A percentile compares a stretch with the other conserved stretches of the same genome.
These are phyloP conservation scores for Vigna hirtella DNA, from an alignment of 306 rosid genomes.

Conservation along the genomic window DNA sequence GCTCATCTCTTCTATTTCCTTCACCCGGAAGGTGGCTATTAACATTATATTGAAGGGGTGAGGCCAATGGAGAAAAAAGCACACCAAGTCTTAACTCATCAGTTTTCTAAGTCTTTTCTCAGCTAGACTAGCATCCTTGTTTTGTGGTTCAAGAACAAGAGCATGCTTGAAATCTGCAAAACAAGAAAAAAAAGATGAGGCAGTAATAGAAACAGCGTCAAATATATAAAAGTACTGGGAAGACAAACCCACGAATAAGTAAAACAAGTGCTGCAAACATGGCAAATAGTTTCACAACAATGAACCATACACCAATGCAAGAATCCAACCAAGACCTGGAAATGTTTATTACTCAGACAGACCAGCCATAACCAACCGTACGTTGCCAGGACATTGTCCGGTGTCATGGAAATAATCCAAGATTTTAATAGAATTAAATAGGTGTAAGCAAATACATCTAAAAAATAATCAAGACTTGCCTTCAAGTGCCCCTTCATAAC, in stretches of 20 bases:
- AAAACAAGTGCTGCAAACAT: neutral
- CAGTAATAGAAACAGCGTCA: neutral
- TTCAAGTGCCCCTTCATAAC: constrained; percentile 61
- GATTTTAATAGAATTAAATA: neutral
- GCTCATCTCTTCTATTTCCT: constrained; percentile 1
- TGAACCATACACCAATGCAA: neutral
- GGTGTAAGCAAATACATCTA: neutral
- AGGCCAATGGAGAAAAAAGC: neutral
- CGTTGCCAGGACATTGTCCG: neutral
- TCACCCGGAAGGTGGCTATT: constrained; percentile 9
- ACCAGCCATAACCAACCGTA: neutral
- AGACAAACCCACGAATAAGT: neutral
- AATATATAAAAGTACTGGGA: neutral
- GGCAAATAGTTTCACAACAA: neutral
- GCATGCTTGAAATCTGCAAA: constrained; percentile 88
- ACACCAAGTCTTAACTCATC: constrained; percentile 50
- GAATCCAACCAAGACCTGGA: neutral
- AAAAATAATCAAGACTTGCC: neutral
- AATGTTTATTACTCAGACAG: neutral
- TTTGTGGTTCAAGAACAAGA: constrained; percentile 82
- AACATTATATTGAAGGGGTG: constrained; percentile 25
- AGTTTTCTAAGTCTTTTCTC: constrained; percentile 68
- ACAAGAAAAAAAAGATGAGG: constrained; percentile 9
- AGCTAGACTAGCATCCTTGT: constrained; percentile 71
- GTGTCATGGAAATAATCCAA: neutral